These are phyloP conservation scores for Klebsormidium nitens DNA, from an alignment of 139 green algal genomes.

Conservation along the genomic window DNA sequence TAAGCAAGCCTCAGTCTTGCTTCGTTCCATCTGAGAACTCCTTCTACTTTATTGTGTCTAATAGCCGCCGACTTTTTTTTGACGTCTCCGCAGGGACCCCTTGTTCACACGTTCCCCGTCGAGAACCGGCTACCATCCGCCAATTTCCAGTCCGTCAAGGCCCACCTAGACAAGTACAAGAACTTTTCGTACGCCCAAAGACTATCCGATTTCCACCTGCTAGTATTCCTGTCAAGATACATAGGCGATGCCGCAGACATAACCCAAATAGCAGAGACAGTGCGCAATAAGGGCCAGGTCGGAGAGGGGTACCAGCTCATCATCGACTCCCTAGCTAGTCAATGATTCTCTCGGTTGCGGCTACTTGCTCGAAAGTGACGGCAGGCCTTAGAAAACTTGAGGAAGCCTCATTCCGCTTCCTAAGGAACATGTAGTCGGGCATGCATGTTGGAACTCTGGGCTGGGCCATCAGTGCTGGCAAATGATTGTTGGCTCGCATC, in stretches of 20 bases:
- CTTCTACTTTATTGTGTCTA: neutral
- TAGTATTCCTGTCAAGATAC: slow-evolving; percentile 87
- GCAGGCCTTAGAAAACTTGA: too few relatives aligned
- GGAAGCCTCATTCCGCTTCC: too few relatives aligned
- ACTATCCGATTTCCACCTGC: slow-evolving; percentile 89
- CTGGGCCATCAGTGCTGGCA: too few relatives aligned
- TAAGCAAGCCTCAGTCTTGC: too few relatives aligned
- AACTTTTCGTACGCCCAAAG: slow-evolving; percentile 57
- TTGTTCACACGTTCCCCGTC: slow-evolving; percentile 74
- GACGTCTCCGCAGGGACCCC: slow-evolving; percentile 48
- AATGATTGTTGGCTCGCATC: too few relatives aligned
- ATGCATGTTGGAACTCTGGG: too few relatives aligned
- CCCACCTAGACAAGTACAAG: slow-evolving; percentile 59
- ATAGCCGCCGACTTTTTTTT: neutral
- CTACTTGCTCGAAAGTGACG: too few relatives aligned
- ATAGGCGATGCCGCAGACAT: slow-evolving; percentile 73
- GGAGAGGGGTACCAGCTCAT: slow-evolving; percentile 44
- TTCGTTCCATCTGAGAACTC: too few relatives aligned
- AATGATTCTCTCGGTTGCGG: neutral
- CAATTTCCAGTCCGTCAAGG: slow-evolving; percentile 59
- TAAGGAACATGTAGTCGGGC: too few relatives aligned
- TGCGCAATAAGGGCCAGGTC: slow-evolving; percentile 44
- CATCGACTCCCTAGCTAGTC: slow-evolving; percentile 28
- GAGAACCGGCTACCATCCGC: slow-evolving; percentile 89
- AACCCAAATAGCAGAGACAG: slow-evolving; percentile 59